These are phyloP conservation scores for Irpex lacteus DNA, from an alignment of 1,284 basidiomycete genomes.

Conservation along the genomic window DNA sequence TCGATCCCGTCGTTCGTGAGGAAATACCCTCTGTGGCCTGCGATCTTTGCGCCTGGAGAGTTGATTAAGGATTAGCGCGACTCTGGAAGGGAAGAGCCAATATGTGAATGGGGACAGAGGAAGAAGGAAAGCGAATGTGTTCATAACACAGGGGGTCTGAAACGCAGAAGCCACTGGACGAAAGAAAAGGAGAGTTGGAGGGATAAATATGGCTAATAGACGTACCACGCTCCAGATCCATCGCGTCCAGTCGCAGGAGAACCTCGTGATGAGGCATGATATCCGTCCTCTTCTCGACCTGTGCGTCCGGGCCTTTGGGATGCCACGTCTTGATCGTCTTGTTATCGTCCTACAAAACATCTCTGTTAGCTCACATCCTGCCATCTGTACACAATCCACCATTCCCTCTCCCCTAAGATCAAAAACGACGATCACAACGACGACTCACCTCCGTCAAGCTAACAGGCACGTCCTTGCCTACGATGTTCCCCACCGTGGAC, in stretches of 20 bases:
- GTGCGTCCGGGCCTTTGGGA: conserved; percentile 73
- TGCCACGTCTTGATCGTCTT: conserved; percentile 81
- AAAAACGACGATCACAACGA: background rate
- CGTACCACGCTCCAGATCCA: conserved; percentile 92
- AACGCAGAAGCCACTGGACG: too few relatives aligned
- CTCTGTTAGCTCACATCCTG: conserved; percentile 1
- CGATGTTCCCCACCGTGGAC: conserved; percentile 87
- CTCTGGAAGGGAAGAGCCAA: too few relatives aligned
- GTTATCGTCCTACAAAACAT: conserved; percentile 78
- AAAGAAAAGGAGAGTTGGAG: too few relatives aligned
- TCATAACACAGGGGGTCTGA: too few relatives aligned
- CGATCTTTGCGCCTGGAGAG: conserved; percentile 79
- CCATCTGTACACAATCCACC: too few relatives aligned
- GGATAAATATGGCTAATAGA: background rate
- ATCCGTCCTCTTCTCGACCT: conserved; percentile 59
- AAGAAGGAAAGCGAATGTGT: too few relatives aligned
- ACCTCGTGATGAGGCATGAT: conserved; percentile 98
- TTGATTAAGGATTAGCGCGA: too few relatives aligned
- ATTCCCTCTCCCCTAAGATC: too few relatives aligned
- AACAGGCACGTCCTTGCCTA: conserved; percentile 84
- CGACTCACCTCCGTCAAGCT: conserved; percentile 80
- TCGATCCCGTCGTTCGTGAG: conserved; percentile 95
- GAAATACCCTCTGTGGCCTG: conserved; percentile 96
- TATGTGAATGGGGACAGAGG: too few relatives aligned
- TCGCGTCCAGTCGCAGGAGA: conserved; percentile 87